Conservation (phyloP, 2,329 filamentous ascomycete genomes). For the Pyrenophora teres region DNA sequence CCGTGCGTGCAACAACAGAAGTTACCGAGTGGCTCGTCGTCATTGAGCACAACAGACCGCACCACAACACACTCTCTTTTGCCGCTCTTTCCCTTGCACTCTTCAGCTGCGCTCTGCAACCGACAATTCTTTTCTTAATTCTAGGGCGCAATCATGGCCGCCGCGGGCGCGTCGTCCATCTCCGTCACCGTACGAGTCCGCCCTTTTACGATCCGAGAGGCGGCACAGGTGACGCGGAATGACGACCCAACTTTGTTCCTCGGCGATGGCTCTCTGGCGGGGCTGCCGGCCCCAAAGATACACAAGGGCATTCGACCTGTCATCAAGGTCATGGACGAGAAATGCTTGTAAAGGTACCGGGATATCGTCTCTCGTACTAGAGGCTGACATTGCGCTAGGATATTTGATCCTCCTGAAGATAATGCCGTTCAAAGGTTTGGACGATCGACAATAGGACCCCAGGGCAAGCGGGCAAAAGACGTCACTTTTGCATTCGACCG, state of each 20-base stretch:
- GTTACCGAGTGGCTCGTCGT: conserved; percentile 24
- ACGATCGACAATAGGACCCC: conserved; percentile 69
- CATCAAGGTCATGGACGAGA: conserved; percentile 95
- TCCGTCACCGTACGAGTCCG: conserved; percentile 64
- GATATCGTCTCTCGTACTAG: background rate
- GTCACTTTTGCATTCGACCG: conserved; percentile 96
- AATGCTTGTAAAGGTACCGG: conserved; percentile 74
- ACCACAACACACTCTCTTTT: conserved; percentile 20
- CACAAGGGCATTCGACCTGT: conserved; percentile 87
- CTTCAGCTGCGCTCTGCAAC: conserved; percentile 21
- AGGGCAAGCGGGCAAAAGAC: conserved; percentile 92
- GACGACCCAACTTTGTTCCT: conserved; percentile 91
- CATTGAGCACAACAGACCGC: conserved; percentile 27
- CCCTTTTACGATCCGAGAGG: conserved; percentile 83
- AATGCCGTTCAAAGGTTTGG: conserved; percentile 88
- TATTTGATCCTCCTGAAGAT: conserved; percentile 97
- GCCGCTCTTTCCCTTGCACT: conserved; percentile 11
- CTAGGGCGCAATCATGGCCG: conserved; percentile 38
- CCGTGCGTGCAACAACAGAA: conserved; percentile 28
- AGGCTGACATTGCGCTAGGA: conserved; percentile 58
- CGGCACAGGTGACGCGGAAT: conserved; percentile 78
- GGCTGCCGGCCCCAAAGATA: conserved; percentile 80
- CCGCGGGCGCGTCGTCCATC: conserved; percentile 56
- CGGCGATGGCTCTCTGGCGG: conserved; percentile 95
- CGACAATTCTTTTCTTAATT: conserved; percentile 8